Conservation (phyloP, 2,329 filamentous ascomycete genomes). For the Colletotrichum shisoi region DNA sequence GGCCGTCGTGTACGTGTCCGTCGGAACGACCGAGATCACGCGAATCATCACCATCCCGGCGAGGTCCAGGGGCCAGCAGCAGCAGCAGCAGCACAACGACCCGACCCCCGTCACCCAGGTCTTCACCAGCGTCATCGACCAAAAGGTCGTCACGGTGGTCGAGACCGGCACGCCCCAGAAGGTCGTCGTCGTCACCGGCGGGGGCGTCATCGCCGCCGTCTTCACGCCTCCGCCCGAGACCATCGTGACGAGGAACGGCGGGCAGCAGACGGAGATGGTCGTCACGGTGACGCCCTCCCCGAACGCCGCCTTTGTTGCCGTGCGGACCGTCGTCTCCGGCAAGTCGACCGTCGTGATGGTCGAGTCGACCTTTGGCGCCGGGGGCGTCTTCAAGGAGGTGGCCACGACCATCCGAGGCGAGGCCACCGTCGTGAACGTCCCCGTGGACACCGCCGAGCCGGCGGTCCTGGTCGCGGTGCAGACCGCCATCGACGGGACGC, state of each 20-base stretch:
- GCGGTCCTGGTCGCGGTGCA: slow-evolving; percentile 16
- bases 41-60: slow-evolving; percentile 36
- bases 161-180: slow-evolving; percentile 31
- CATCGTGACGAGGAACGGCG: slow-evolving; percentile 20
- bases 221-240: slow-evolving; percentile 24
- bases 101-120: slow-evolving; percentile 40
- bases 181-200: slow-evolving; percentile 32
- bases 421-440: slow-evolving; percentile 17
- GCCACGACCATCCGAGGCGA: slow-evolving; percentile 15
- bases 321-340: slow-evolving; percentile 15
- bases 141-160: slow-evolving; percentile 37
- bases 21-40: slow-evolving; percentile 42
- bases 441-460: background rate
- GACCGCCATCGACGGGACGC: slow-evolving; percentile 38
- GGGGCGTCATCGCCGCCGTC: slow-evolving; percentile 30
- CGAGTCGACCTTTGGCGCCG: background rate
- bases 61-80: slow-evolving; percentile 19
- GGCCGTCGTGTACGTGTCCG: slow-evolving; percentile 28
- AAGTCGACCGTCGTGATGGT: slow-evolving; percentile 5
- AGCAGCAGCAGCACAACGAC: slow-evolving; percentile 5
- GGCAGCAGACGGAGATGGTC: slow-evolving; percentile 28
- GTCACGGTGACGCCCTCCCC: slow-evolving; percentile 33
- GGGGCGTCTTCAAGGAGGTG: slow-evolving; percentile 2
- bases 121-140: slow-evolving; percentile 41
- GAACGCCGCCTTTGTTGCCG: slow-evolving; percentile 10